Conservation (phyloP, 345 rosid genomes). For the Eucalyptus grandis region DNA sequence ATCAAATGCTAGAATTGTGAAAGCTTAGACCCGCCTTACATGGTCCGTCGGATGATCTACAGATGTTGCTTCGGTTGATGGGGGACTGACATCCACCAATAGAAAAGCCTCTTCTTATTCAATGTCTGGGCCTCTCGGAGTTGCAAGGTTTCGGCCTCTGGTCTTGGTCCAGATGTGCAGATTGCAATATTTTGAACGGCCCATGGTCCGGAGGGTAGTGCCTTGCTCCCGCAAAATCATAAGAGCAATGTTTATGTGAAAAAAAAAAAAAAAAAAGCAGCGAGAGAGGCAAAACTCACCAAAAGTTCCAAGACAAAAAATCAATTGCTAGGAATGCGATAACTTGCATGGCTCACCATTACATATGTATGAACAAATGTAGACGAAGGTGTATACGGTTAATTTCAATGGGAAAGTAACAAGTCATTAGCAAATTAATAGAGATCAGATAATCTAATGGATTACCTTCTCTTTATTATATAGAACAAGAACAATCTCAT, state of each 20-base stretch:
- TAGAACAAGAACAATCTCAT: not conserved
- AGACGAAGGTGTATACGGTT: not conserved
- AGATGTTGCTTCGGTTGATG: not conserved
- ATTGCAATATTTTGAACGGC: not conserved
- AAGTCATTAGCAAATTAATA: not conserved
- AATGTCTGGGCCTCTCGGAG: not conserved
- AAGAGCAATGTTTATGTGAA: not conserved
- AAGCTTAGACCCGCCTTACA: not conserved
- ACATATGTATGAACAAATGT: not conserved
- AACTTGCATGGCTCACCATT: not conserved
- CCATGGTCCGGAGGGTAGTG: not conserved
- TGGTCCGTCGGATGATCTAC: not conserved
- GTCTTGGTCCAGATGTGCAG: not conserved
- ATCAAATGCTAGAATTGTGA: not conserved
- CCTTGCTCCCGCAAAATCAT: not conserved
- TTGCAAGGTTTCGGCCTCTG: not conserved
- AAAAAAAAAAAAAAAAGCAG: not conserved
- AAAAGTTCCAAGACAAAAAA: not conserved
- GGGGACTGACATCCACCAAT: not conserved
- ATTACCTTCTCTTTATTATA: not conserved
- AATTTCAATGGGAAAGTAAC: not conserved
- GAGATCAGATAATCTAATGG: not conserved
- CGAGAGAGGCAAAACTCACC: not conserved
- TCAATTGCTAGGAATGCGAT: not conserved
- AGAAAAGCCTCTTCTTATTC: not conserved